Base-by-base conservation (phyloP, 2,329 filamentous ascomycete genomes). In the Aureobasidium mangrovei region DNA sequence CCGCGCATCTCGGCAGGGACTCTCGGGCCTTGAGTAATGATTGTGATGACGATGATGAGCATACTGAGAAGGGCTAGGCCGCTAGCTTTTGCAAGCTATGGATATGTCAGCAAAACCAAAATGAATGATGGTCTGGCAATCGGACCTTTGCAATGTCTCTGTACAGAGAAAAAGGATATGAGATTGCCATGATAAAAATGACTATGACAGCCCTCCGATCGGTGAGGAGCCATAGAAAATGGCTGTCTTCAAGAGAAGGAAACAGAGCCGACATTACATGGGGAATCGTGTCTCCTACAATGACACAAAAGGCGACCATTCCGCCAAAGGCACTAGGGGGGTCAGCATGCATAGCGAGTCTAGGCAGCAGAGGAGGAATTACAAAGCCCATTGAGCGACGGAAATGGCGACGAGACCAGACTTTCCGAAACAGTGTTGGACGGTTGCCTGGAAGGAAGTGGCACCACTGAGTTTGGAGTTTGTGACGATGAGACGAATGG, bases 241-340 rank as follows among this genome's bases (percentile, higher is more conserved):
- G 83, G 67, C 86, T 82, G 31, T 83, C 75, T 38, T 74, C 72
- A 56, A 97, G 67, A 2, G 80, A 81, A 0, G 93, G 91, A 74
- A 91, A 95, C 4, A 96, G 70, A 4, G 91, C 88, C 45, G 77
- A 73, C 64, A 97, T 70, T 45, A 98, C 93, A 68, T 91, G 88
- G 3, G 93, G 93, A 65, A 98, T 96, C 0, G 88, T 91, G 69
- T 98, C 93, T 57, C 93, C 93, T 7, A 98, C 87, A 64, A 98
- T 96, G 64, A 98, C 90, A 61, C 91, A 93, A 70, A 97, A 98
- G 10, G 93, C 93, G 54, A 98, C 83, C 93, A 98, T 98, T 60
- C 93, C 93, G 55, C 93, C 93, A 74, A 97, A 98, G 2, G 93
- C 93, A 77, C 74, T 77, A 58, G 38, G 7, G n/a, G 1, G 2